Percentiles rank a stretch among this genome's conserved stretches.
Evolutionary conservation across 2,329 filamentous ascomycete species (phyloP).

Genomic region (Plectosphaerella plurivora): DNA sequence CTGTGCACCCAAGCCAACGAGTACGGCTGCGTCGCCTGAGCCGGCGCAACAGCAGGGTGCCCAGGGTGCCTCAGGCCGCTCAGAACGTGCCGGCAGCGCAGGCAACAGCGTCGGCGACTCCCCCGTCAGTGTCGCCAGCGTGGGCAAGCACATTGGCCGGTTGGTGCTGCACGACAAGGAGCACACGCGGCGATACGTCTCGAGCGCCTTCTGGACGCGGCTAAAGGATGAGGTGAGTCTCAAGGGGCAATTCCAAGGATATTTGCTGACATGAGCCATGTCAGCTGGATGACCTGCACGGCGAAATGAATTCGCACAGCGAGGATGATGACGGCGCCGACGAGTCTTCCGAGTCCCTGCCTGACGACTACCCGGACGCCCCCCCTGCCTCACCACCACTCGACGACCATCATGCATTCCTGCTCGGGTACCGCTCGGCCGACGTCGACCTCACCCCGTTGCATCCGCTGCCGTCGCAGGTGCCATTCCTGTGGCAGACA

Average conservation of each 20-base stretch:
- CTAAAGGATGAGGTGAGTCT: slow-evolving; percentile 65
- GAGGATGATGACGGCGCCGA: slow-evolving; percentile 53
- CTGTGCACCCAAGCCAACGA: slow-evolving; percentile 16
- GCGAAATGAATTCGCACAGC: slow-evolving; percentile 26
- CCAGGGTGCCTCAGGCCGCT: background rate
- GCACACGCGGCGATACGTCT: slow-evolving; percentile 67
- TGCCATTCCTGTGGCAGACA: slow-evolving; percentile 63
- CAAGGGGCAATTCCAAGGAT: background rate
- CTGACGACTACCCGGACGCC: no score
- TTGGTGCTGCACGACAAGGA: slow-evolving; percentile 67
- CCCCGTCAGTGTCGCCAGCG: slow-evolving; percentile 10
- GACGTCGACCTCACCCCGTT: slow-evolving; percentile 60
- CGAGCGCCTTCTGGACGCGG: slow-evolving; percentile 72
- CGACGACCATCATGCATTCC: slow-evolving; percentile 63
- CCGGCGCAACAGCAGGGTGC: background rate
- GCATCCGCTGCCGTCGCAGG: slow-evolving; percentile 63
- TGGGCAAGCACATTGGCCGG: slow-evolving; percentile 56
- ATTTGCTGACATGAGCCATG: background rate
- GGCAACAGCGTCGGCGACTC: slow-evolving; percentile 1
- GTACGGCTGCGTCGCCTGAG: slow-evolving; percentile 33
- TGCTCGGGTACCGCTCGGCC: slow-evolving; percentile 69
- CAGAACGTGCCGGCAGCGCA: no score
- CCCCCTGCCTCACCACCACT: no score
- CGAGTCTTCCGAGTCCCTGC: slow-evolving; percentile 26
- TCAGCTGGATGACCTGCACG: slow-evolving; percentile 39